Evolutionary conservation across 495 filamentous ascomycete genomes (phyloP).

Genomic region (Talaromyces nanjingensis): DNA sequence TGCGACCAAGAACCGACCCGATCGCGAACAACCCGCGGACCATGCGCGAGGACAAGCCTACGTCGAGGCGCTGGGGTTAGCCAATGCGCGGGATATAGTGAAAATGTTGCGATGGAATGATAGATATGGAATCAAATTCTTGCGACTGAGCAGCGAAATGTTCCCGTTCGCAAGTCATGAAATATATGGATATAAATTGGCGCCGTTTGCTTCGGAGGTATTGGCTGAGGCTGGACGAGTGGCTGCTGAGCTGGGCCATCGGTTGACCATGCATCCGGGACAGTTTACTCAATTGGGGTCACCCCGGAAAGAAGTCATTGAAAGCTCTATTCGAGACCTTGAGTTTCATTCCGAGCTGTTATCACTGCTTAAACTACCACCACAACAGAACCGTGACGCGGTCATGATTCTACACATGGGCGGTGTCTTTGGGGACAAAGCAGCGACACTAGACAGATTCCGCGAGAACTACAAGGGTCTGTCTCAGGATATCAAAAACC

Average conservation of each 20-base stretch:
- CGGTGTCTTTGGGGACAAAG: constrained; percentile 84
- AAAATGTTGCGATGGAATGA: constrained; percentile 95
- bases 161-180: constrained; percentile 90
- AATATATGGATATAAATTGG: constrained; percentile 81
- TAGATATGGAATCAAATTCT: constrained; percentile 83
- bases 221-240: constrained; percentile 71
- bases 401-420: constrained; percentile 96
- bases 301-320: constrained; percentile 65
- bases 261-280: constrained; percentile 86
- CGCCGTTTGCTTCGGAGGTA: constrained; percentile 75
- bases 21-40: constrained; percentile 59
- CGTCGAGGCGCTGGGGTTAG: constrained; percentile 69
- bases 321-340: constrained; percentile 70
- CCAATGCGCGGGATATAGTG: constrained; percentile 74
- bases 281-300: constrained; percentile 90
- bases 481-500: constrained; percentile 62
- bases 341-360: constrained; percentile 89
- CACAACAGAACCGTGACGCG: constrained; percentile 78
- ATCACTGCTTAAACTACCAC: constrained; percentile 65
- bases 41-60: constrained; percentile 58
- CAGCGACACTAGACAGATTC: constrained; percentile 74
- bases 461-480: constrained; percentile 64
- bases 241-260: constrained; percentile 73
- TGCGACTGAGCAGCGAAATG: constrained; percentile 91
- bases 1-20: constrained; percentile 72